Base-by-base conservation (phyloP, 2,329 filamentous ascomycete species). In the Cyphellophora attinorum region DNA sequence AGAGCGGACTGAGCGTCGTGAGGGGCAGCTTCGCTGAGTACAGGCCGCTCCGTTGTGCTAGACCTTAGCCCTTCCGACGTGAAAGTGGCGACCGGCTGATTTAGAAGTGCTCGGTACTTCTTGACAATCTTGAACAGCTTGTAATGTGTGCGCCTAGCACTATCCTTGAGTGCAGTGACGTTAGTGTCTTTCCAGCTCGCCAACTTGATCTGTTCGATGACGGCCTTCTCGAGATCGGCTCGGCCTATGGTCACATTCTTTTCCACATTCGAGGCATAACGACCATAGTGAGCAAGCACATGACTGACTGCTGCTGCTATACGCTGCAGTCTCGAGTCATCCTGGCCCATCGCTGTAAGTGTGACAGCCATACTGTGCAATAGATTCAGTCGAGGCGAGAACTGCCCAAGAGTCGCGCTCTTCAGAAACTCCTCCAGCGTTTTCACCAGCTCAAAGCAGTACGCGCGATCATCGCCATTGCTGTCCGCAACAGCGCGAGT, bases 121-220 rank as follows among this genome's bases (percentile, higher is more conserved):
- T 85, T 74, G 29, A 98, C 82, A 21, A 94, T 68, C 48, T 84
- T 84, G 63, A 94, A 94, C 2, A 98, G 72, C 58, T 94, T 95
- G 50, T 81, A 76, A 53, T 98, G 91, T 13, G 88, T 95, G 40
- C 80, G 81, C 49, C 81, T 80, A 1, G 91, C 86, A 57, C 89
- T 96, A 52, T 95, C 86, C 46, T 80, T 76, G 11, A 98, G 65
- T 1, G 85, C 84, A 31, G 81, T 80, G 42, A 98, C 93, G 51
- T 96, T 98, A 14, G 85, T 94, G 49, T 98, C 91, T 56, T 93
- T 95, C 93, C 93, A 98, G 57, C 86, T 95, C 5, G 88, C 86
- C 49, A 98, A 66, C 34, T 93, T 76, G 11, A 98, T 72, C n/a
- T 95, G 79, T 48, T 96, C 84, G 54, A 82, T 89, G 71, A 96